Evolutionary conservation across 768 basidiomycete species (phyloP), one percentile per base, ranked within the genome.

Genomic region (Boletus huronensis): DNA sequence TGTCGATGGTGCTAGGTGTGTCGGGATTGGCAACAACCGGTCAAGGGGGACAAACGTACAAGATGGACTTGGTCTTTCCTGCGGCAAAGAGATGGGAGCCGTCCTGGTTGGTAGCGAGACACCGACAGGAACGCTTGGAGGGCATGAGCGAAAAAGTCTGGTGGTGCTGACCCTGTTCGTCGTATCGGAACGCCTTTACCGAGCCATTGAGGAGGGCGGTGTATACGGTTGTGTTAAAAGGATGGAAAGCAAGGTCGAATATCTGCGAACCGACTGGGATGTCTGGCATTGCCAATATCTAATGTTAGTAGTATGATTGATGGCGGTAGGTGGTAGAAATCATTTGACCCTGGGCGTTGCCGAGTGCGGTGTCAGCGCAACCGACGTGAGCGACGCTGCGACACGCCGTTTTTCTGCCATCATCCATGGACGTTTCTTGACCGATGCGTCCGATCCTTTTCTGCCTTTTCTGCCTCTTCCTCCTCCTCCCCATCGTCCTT

Each of bases 241-340:
- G 93, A 63, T 96, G 93, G 64, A 97, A 98, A 2, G 79, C 82
- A 39, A 97, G 75, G 74, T 96, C 95, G 72, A 96, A 97, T 28
- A 94, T 82, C 70, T 96, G 90, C 8, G 83, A 81, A 45, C 83
- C 83, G 42, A 87, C 78, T 21, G 79, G 75, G 47, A 93, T 85
- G 74, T 90, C 77, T 28, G 82, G 78, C 79, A 82, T 81, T 42
- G 25, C 23, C 16, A 9, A 11, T 21, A 11, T 26, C n/a, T n/a
- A 9, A 10, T 43, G 26, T 43, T 17, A 3, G 40, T 9, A 25
- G 41, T 25, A 14, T 7, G 11, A 40, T 40, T 19, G 38, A 19
- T 5, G 35, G 35, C 7, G 35, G 19, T 21, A 21, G 19, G 36
- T 5, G 29, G 2, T 11, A 10, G 9, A 13, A 6, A 35, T 19